These are phyloP conservation scores for Aspergillus transmontanensis DNA, from an alignment of 2,329 filamentous ascomycete species.

Conservation along the genomic window DNA sequence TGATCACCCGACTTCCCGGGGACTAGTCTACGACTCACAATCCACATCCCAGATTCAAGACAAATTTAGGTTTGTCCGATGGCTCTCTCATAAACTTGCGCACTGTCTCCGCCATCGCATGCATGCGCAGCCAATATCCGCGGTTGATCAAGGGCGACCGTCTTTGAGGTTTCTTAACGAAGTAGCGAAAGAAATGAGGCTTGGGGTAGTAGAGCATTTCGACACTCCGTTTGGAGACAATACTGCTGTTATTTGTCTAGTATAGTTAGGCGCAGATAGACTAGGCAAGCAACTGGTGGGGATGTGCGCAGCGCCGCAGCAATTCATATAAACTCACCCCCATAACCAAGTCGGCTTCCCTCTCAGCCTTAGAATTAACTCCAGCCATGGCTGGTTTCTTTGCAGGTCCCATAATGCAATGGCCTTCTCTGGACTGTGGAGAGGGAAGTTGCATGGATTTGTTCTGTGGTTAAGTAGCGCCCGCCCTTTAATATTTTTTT, in stretches of 20 bases:
- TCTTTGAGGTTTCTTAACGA: slow-evolving; percentile 80
- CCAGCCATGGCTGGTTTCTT: slow-evolving; percentile 24
- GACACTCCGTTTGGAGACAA: slow-evolving; percentile 91
- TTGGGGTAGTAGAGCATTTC: slow-evolving; percentile 83
- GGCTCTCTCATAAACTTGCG: slow-evolving; percentile 68
- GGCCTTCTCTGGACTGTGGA: background rate
- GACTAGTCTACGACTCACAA: slow-evolving; percentile 64
- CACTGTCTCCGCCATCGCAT: slow-evolving; percentile 75
- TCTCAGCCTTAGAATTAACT: slow-evolving; percentile 34
- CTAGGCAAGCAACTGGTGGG: slow-evolving; percentile 1
- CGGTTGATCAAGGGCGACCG: slow-evolving; percentile 88
- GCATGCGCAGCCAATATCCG: slow-evolving; percentile 84
- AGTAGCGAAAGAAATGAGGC: slow-evolving; percentile 83
- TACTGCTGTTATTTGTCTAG: slow-evolving; percentile 87
- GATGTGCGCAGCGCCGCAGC: slow-evolving; percentile 1
- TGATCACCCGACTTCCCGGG: background rate
- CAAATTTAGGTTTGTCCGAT: slow-evolving; percentile 64
- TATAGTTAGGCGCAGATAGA: slow-evolving; percentile 4
- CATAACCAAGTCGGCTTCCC: slow-evolving; percentile 57
- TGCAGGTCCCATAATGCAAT: slow-evolving; percentile 16
- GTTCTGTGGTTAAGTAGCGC: background rate
- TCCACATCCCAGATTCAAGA: slow-evolving; percentile 86
- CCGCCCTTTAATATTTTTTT: background rate
- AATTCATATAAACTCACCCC: slow-evolving; percentile 42
- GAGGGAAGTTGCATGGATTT: background rate